Conservation (phyloP, 1,284 basidiomycete genomes). For the Mycosarcoma maydis region DNA sequence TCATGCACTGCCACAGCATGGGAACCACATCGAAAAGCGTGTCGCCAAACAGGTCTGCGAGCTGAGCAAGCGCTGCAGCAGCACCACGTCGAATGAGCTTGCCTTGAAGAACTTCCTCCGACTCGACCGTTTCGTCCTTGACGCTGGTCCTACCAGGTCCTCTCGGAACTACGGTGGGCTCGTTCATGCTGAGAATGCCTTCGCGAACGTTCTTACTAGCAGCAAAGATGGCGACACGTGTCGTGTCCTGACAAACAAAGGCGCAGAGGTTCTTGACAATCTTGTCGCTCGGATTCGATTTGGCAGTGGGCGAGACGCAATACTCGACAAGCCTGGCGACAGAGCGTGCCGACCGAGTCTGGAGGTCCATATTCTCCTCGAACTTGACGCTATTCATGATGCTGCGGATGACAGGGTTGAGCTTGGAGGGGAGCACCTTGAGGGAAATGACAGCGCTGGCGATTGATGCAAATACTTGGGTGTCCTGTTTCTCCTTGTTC, state of each 20-base stretch:
- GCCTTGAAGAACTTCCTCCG: conserved; percentile 63
- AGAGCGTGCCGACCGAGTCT: conserved; percentile 85
- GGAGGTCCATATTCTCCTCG: conserved; percentile 86
- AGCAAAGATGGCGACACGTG: conserved; percentile 88
- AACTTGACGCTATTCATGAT: conserved; percentile 95
- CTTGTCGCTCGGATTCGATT: conserved; percentile 79
- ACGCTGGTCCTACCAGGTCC: conserved; percentile 27
- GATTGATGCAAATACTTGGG: conserved; percentile 85
- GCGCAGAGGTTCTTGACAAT: conserved; percentile 97
- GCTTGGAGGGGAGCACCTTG: conserved; percentile 72
- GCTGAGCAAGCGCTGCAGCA: conserved; percentile 79
- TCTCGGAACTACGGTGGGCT: conserved; percentile 50
- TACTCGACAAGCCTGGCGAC: conserved; percentile 89
- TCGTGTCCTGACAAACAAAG: conserved; percentile 86
- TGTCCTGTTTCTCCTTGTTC: conserved; percentile 86
- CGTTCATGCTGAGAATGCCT: conserved; percentile 80
- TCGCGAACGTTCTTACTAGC: conserved; percentile 73
- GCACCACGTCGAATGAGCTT: conserved; percentile 79
- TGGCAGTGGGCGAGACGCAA: conserved; percentile 75
- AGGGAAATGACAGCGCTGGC: conserved; percentile 83
- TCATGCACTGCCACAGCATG: conserved; percentile 93
- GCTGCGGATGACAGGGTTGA: conserved; percentile 94
- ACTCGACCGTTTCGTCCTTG: conserved; percentile 68
- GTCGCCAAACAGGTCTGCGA: conserved; percentile 82
- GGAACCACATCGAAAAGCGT: conserved; percentile 81